Base-by-base conservation (phyloP, 1,284 basidiomycete genomes). In the Volvariella surrecta region DNA sequence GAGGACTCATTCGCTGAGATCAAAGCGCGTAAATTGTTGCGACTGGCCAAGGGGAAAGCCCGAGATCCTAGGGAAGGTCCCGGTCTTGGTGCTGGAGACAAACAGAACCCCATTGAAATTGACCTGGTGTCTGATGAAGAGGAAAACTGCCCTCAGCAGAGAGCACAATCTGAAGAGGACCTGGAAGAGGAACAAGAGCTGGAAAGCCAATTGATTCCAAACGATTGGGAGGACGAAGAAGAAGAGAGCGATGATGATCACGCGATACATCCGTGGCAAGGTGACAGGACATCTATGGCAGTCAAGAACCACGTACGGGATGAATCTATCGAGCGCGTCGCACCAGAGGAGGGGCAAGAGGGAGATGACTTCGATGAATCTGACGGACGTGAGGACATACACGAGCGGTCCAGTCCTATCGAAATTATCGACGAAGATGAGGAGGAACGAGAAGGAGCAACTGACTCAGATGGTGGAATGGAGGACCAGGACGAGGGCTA, bases 41-140 rank as follows among this genome's bases (percentile, higher is more conserved):
- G 55, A 16, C 10, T 19, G n/a, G 28, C 21, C 16, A 81, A 81
- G 55, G 79, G 79, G 22, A 82, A 82, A 53, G 71, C 67, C 39
- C 67, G 78, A 39, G 79, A 80, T 50, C 71, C 74, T 4, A 59
- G 72, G 37, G 74, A 76, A 49, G 75, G 75, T 8, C 73, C 74
- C 38, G 74, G 74, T 3, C 60, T 76, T 30, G 53, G 54, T 6
- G 54, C 49, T 39, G 61, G 57, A n/a, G 60, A 61, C 18, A 54
- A 58, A 37, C 51, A 60, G 24, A 61, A 71, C 39, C 73, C 74
- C 8, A 76, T 77, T 44, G 68, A 74, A 47, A 63, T 77, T 21
- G 52, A 63, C 43, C 59, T 58, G n/a, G 59, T 59, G n/a, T 50
- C 47, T n/a, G 55, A 53, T 15, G 52, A 48, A 35, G 45, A 35